Percentiles rank a stretch among this genome's conserved stretches.
Evolutionary conservation across 768 basidiomycete species (phyloP).

Genomic region (Trametes punicea): DNA sequence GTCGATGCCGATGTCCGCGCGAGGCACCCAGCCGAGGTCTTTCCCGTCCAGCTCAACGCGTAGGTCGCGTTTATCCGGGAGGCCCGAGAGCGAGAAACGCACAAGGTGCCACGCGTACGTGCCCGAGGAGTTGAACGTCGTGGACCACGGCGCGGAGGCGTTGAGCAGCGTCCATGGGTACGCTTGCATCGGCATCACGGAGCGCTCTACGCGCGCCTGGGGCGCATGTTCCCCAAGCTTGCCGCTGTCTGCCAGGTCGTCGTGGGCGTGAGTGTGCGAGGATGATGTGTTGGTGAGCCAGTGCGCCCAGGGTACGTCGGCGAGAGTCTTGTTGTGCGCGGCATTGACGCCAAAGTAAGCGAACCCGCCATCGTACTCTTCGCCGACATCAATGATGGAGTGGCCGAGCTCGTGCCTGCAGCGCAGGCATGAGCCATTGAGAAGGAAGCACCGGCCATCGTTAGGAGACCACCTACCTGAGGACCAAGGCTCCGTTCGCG

Average conservation of each 20-base stretch:
- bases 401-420: conserved; percentile 70
- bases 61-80: conserved; percentile 53
- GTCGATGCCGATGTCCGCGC: conserved; percentile 56
- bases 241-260: conserved; percentile 17
- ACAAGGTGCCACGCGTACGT: conserved; percentile 57
- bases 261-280: background rate
- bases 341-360: conserved; percentile 73
- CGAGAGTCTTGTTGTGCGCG: conserved; percentile 36
- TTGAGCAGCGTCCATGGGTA: conserved; percentile 79
- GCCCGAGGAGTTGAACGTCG: conserved; percentile 62
- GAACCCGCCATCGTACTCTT: conserved; percentile 80
- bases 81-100: conserved; percentile 70
- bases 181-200: conserved; percentile 69
- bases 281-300: conserved; percentile 49
- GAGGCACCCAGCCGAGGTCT: conserved; percentile 58
- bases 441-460: background rate
- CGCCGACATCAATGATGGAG: conserved; percentile 74
- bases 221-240: too few species aligned
- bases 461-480: conserved; percentile 38
- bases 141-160: conserved; percentile 53
- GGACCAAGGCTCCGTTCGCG: conserved; percentile 69
- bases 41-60: conserved; percentile 57
- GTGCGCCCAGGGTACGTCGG: conserved; percentile 59
- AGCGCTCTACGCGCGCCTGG: conserved; percentile 53
- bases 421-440: background rate